Base-by-base conservation (phyloP, 2,329 filamentous ascomycete genomes). In the Seiridium cupressi region DNA sequence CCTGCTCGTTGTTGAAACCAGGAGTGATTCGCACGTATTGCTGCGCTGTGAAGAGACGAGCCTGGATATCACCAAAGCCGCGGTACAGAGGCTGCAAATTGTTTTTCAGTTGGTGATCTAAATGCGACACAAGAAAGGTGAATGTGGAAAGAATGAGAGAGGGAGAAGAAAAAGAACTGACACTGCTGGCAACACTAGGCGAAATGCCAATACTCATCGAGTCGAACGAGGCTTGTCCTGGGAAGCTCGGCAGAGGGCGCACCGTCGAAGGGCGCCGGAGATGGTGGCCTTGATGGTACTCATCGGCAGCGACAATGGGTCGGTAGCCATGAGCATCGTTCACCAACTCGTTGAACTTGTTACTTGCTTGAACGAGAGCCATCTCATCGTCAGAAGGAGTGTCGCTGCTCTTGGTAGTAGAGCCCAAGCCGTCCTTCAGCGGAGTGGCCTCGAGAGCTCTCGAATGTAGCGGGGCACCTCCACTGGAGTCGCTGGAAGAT, bases 21-120 rank as follows among this genome's bases (percentile, higher is more conserved):
- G 66, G 63, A 2, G 65, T 60, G 9, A 66, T 56, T 13, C 61
- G 60, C 34, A 70, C 56, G 38, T 64, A 71, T 47, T 65, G 66
- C 31, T 47, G 61, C 4, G 59, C 63, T 34, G 62, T 65, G 51
- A 66, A 61, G 35, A 71, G 60, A 3, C 60, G 57, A 18, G 48
- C 55, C 4, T 63, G 59, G 9, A 69, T 61, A 5, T 57, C 35
- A 5, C 59, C 57, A 3, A 57, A 51, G n/a, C 62, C 53, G 9
- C 42, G 40, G 26, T 58, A 58, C n/a, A 58, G 36, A 26, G 55
- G 55, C 55, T 58, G 31, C 10, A 35, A 10, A 40, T 26, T 48
- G 5, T 1, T 48, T 18, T 9, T 48, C 5, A 31, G 46, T 9
- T 48, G 9, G 13, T 8, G 32, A n/a, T n/a, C 13, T 51, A 9